These are phyloP conservation scores for Plasmopara halstedii DNA, from an alignment of 352 stramenopile species.

Conservation along the genomic window DNA sequence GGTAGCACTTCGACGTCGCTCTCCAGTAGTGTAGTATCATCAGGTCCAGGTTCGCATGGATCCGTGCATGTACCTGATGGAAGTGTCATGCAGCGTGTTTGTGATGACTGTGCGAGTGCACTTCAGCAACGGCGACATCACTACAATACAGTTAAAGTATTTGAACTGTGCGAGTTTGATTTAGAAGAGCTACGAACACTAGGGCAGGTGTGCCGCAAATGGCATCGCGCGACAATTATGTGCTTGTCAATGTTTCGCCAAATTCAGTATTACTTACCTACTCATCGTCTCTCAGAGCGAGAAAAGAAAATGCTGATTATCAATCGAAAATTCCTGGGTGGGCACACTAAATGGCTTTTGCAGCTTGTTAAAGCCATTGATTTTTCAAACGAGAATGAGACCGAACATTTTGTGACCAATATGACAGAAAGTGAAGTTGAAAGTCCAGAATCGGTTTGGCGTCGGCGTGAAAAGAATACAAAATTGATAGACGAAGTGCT, in stretches of 20 bases:
- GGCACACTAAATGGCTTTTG: slow-evolving; percentile 80
- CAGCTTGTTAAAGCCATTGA: slow-evolving; percentile 82
- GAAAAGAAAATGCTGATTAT: slow-evolving; percentile 73
- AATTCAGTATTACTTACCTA: slow-evolving; percentile 83
- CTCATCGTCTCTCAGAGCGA: slow-evolving; percentile 57
- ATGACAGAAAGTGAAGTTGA: slow-evolving; percentile 19
- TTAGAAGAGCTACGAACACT: slow-evolving; percentile 63
- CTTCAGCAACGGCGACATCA: slow-evolving; percentile 74
- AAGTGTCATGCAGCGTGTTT: slow-evolving; percentile 74
- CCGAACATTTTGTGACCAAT: slow-evolving; percentile 19
- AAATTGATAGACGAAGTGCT: slow-evolving; percentile 56
- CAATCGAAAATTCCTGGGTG: slow-evolving; percentile 67
- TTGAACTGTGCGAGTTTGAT: slow-evolving; percentile 74
- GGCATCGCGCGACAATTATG: slow-evolving; percentile 83
- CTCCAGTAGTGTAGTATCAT: slow-evolving; percentile 8
- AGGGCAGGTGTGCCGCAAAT: slow-evolving; percentile 79
- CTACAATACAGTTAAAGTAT: slow-evolving; percentile 81
- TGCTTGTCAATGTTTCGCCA: slow-evolving; percentile 84
- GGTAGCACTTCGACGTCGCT: slow-evolving; percentile 18
- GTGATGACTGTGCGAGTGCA: slow-evolving; percentile 72
- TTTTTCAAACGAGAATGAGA: slow-evolving; percentile 46
- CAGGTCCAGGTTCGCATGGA: slow-evolving; percentile 25
- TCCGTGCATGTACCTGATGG: slow-evolving; percentile 52
- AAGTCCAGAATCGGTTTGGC: slow-evolving; percentile 4
- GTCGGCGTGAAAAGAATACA: slow-evolving; percentile 18